phyloP scores from a whole-genome alignment of 768 basidiomycete genomes.

The Pisolithus albus region DNA sequence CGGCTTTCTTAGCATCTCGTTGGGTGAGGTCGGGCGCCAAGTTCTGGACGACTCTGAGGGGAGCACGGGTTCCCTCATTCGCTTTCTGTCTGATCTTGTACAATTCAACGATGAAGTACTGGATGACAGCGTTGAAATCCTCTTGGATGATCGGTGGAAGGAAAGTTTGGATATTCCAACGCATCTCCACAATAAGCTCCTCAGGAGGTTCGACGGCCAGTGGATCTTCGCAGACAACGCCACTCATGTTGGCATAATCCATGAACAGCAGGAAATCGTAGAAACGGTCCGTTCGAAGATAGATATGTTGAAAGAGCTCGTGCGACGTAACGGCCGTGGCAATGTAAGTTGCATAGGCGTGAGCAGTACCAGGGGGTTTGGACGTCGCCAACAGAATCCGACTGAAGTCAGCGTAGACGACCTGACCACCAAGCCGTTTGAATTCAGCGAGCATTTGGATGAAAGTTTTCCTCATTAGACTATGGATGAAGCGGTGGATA shows the following conservation, averaged over 20 bases:
- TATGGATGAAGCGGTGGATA: constrained; percentile 87
- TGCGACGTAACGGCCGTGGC: constrained; percentile 89
- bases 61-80: constrained; percentile 55
- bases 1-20: constrained; percentile 57
- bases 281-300: constrained; percentile 77
- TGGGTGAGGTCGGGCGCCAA: constrained; percentile 57
- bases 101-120: constrained; percentile 80
- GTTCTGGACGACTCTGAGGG: constrained; percentile 67
- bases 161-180: constrained; percentile 90
- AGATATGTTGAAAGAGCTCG: constrained; percentile 91
- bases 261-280: constrained; percentile 95
- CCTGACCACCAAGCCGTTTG: constrained; percentile 86
- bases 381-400: constrained; percentile 86
- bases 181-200: constrained; percentile 69
- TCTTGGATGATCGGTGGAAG: constrained; percentile 76
- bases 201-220: constrained; percentile 60
- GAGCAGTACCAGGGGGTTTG: constrained; percentile 91
- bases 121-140: constrained; percentile 67
- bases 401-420: constrained; percentile 92
- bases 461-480: constrained; percentile 97
- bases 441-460: constrained; percentile 96
- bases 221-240: constrained; percentile 79
- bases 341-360: constrained; percentile 94
- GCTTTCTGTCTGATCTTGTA: constrained; percentile 66
- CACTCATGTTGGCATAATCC: constrained; percentile 90